Conservation (phyloP, 2,329 filamentous ascomycete species). For the Clathrospora elynae region DNA sequence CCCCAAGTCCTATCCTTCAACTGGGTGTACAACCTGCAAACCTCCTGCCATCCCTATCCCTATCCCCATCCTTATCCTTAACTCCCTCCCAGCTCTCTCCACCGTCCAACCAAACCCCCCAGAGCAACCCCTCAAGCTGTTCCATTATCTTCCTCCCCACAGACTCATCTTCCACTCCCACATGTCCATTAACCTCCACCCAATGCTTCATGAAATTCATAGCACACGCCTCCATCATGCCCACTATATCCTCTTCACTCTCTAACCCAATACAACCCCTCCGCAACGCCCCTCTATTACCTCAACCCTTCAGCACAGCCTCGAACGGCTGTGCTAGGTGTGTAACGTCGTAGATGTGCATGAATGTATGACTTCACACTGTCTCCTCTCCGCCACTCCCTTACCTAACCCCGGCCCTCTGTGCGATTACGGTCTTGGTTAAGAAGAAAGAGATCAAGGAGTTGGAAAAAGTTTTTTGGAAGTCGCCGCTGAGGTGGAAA, state of each 20-base stretch:
- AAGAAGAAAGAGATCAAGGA: constrained; percentile 1
- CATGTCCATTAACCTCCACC: not conserved
- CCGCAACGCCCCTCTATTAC: not conserved
- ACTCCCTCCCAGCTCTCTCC: not conserved
- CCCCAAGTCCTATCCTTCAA: too few relatives aligned
- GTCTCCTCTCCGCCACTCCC: not conserved
- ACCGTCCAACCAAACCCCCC: constrained; percentile 5
- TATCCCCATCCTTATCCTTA: not conserved
- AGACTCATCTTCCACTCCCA: not conserved
- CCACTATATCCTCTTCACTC: not conserved
- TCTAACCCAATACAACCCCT: not conserved
- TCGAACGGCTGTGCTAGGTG: not conserved
- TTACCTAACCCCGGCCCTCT: too few relatives aligned
- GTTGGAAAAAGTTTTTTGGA: not conserved
- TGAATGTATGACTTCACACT: not conserved
- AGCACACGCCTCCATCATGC: not conserved
- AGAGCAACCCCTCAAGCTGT: constrained; percentile 5
- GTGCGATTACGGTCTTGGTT: not conserved
- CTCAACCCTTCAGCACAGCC: not conserved
- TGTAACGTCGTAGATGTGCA: constrained; percentile 4
- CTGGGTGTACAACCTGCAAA: too few relatives aligned
- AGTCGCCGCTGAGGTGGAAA: constrained; percentile 3
- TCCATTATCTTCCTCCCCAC: constrained; percentile 3
- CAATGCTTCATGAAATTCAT: not conserved
- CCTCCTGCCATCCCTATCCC: not conserved